These are phyloP conservation scores for Paecilomyces dactylethromorphus DNA, from an alignment of 2,329 filamentous ascomycete species.

Conservation along the genomic window DNA sequence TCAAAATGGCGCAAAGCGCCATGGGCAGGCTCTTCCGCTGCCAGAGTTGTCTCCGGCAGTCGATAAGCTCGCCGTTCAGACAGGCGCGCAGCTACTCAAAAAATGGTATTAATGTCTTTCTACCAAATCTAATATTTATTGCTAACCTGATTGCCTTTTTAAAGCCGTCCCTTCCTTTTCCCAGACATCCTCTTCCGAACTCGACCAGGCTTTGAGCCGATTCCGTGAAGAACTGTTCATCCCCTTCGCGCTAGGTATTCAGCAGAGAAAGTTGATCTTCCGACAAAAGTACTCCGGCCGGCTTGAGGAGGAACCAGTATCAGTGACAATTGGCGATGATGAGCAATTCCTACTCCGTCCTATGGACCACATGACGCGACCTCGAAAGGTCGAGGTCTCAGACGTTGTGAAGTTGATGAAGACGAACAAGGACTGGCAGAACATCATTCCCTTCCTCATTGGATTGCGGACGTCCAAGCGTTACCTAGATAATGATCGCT, in stretches of 20 bases:
- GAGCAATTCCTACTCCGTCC: constrained; percentile 33
- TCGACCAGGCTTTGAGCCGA: constrained; percentile 32
- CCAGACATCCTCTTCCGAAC: constrained; percentile 32
- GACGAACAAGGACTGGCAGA: constrained; percentile 32
- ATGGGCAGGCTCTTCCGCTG: constrained; percentile 32
- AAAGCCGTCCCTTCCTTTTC: constrained; percentile 33
- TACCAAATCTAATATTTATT: background rate
- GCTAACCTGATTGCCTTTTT: constrained; percentile 4
- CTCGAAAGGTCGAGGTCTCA: constrained; percentile 24
- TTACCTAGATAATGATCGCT: constrained; percentile 14
- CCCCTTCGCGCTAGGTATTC: constrained; percentile 29
- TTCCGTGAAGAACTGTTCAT: constrained; percentile 41
- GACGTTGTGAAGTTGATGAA: constrained; percentile 29
- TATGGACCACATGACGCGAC: constrained; percentile 25
- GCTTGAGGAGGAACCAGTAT: constrained; percentile 34
- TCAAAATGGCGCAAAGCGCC: constrained; percentile 32
- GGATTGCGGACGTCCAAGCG: constrained; percentile 28
- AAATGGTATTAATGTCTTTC: constrained; percentile 17
- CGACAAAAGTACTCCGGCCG: constrained; percentile 26
- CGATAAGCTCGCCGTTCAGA: constrained; percentile 19
- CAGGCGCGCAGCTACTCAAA: constrained; percentile 25
- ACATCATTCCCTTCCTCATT: constrained; percentile 34
- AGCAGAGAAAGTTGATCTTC: constrained; percentile 35
- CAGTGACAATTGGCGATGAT: constrained; percentile 32
- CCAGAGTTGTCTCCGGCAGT: constrained; percentile 27